Evolutionary conservation across 1,284 basidiomycete species (phyloP).

Genomic region (Peniophora sp.): DNA sequence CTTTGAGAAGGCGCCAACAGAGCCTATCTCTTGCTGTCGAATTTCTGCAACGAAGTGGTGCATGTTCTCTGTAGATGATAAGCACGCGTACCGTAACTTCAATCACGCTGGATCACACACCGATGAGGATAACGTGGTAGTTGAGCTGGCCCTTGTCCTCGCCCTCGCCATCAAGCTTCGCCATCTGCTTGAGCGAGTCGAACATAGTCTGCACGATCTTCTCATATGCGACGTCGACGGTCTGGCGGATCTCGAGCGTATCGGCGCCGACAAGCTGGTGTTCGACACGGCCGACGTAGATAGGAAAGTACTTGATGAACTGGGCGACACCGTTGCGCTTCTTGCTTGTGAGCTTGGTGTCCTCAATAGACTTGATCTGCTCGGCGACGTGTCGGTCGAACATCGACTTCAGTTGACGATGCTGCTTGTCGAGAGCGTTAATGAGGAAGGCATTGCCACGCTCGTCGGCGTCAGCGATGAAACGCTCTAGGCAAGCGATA

Average conservation of each 20-base stretch:
- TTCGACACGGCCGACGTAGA: slow-evolving; percentile 83
- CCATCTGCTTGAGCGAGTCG: slow-evolving; percentile 89
- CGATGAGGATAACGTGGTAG: slow-evolving; percentile 92
- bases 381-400: slow-evolving; percentile 79
- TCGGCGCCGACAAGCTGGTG: slow-evolving; percentile 77
- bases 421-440: slow-evolving; percentile 74
- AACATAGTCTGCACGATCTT: slow-evolving; percentile 87
- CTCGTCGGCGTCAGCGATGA: slow-evolving; percentile 72
- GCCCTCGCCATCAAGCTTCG: slow-evolving; percentile 81
- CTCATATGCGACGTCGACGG: slow-evolving; percentile 82
- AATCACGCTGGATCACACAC: slow-evolving; percentile 41
- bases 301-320: slow-evolving; percentile 90
- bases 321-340: slow-evolving; percentile 91
- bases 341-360: slow-evolving; percentile 85
- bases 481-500: slow-evolving; percentile 74
- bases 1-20: slow-evolving; percentile 62
- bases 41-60: slow-evolving; percentile 86
- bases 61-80: slow-evolving; percentile 78
- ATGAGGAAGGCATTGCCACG: slow-evolving; percentile 71
- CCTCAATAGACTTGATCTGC: slow-evolving; percentile 86
- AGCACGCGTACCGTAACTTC: not conserved
- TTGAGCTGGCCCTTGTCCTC: slow-evolving; percentile 97
- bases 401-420: slow-evolving; percentile 61
- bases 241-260: slow-evolving; percentile 69
- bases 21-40: slow-evolving; percentile 58